Conservation (phyloP, 2,329 filamentous ascomycete genomes). For the Tricladium varicosporioides region DNA sequence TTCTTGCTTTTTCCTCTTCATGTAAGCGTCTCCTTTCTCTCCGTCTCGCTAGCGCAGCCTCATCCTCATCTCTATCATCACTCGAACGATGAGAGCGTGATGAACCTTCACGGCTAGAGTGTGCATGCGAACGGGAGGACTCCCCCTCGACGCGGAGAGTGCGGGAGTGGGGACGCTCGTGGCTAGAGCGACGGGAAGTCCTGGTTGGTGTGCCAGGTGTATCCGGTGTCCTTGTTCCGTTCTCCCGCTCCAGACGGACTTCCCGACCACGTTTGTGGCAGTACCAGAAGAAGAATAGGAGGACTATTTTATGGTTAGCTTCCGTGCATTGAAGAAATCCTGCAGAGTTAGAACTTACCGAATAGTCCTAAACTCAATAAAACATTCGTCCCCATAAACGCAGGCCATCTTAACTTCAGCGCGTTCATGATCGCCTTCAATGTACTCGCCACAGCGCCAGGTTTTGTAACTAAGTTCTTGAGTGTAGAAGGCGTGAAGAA, state of each 20-base stretch:
- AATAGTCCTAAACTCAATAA: slow-evolving; percentile 88
- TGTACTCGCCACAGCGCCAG: slow-evolving; percentile 81
- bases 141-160: no score
- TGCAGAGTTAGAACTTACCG: slow-evolving; percentile 53
- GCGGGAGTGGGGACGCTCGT: not conserved
- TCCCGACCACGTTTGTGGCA: slow-evolving; percentile 94
- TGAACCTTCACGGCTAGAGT: no score
- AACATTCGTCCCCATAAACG: slow-evolving; percentile 86
- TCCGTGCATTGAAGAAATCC: not conserved
- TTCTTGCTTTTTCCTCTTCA: no score
- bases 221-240: slow-evolving; percentile 18
- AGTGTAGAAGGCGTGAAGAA: slow-evolving; percentile 70
- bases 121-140: no score
- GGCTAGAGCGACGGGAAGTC: not conserved
- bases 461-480: slow-evolving; percentile 78
- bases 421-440: slow-evolving; percentile 89
- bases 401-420: slow-evolving; percentile 82
- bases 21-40: no score
- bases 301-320: slow-evolving; percentile 45
- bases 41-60: no score
- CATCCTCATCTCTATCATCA: no score
- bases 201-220: no score
- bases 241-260: slow-evolving; percentile 56
- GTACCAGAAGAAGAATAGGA: slow-evolving; percentile 96
- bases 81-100: no score